These are phyloP conservation scores for Magnusiomyces suaveolens DNA, from an alignment of 1,139 yeast species.

Conservation along the genomic window DNA sequence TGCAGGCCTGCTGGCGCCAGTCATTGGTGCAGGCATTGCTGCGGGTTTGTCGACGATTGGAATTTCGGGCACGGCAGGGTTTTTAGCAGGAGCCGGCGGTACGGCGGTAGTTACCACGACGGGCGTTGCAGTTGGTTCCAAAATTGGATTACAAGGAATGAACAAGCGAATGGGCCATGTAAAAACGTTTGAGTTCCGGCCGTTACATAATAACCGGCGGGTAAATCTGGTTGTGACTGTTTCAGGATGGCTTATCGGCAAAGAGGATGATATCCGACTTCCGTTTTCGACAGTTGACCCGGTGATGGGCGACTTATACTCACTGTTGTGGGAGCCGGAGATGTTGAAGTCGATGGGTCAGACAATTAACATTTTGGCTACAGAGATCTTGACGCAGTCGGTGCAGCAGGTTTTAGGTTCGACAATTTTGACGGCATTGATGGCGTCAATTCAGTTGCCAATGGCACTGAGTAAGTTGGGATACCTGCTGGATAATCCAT, in stretches of 20 bases:
- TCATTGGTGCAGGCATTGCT: slow-evolving; percentile 95
- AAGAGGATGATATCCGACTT: slow-evolving; percentile 87
- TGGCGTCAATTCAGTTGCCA: slow-evolving; percentile 94
- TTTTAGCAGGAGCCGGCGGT: slow-evolving; percentile 95
- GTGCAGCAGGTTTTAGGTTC: slow-evolving; percentile 93
- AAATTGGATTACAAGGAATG: slow-evolving; percentile 82
- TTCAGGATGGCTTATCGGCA: slow-evolving; percentile 97
- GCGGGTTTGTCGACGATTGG: slow-evolving; percentile 96
- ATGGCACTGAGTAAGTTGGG: slow-evolving; percentile 84
- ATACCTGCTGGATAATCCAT: slow-evolving; percentile 88
- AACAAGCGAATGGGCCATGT: slow-evolving; percentile 82
- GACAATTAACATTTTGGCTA: slow-evolving; percentile 84
- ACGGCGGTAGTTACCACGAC: slow-evolving; percentile 89
- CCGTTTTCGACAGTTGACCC: slow-evolving; percentile 97
- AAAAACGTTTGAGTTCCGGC: slow-evolving; percentile 84
- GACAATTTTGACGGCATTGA: slow-evolving; percentile 79
- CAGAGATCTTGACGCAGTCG: slow-evolving; percentile 86
- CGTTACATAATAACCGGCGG: slow-evolving; percentile 82
- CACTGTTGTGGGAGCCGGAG: slow-evolving; percentile 95
- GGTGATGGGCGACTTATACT: slow-evolving; percentile 90
- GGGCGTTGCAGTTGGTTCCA: slow-evolving; percentile 85
- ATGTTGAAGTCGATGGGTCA: slow-evolving; percentile 95
- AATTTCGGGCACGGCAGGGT: slow-evolving; percentile 81
- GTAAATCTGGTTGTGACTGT: slow-evolving; percentile 84
- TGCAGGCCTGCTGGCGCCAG: slow-evolving; percentile 93